Evolutionary conservation across 2,329 filamentous ascomycete species (phyloP), one percentile per base, ranked within the genome.

Genomic region (Diaporthe sp.): DNA sequence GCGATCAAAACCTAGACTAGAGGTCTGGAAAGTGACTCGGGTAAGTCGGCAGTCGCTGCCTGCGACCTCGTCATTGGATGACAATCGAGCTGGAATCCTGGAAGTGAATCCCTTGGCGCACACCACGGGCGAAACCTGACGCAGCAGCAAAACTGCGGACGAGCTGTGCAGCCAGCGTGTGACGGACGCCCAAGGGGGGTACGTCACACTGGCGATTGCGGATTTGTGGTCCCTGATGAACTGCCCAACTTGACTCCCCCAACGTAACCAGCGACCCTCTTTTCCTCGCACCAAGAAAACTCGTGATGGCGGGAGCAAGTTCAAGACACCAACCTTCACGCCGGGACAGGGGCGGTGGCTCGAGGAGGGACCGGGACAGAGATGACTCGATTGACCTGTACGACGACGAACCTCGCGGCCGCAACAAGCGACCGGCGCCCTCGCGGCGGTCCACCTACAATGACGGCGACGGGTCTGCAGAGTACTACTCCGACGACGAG

Each of bases 401-500:
- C 49, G 44, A 72, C 37, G 67, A 67, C 20, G 49, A 57, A 12
- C 31, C 72, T 37, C 72, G 72, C n/a, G 42, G 68, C 42, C 73
- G 67, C 34, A 7, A 39, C 4, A 71, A 55, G 70, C 70, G 60
- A 34, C 74, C 60, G 3, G 42, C 58, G 13, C 10, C 39, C 17
- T 61, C 68, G 39, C 74, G 74, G 31, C 44, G 58, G 17, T 58
- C 74, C 10, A 61, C 58, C 4, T 73, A 75, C 51, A 72, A 73
- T 60, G 74, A 73, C 42, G 74, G 47, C 68, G 57, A 75, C 42
- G 60, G 60, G 49, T 60, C 74, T 5, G 70, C 60, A 25, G 74
- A 72, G n/a, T 73, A 75, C 47, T 68, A 57, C 47, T 61, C 47
- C 28, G 71, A 73, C 34, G 71, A 73, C 34, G 72, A 74, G 6